phyloP scores from a whole-genome alignment of 257 asterid species.

The Nemophila menziesii region DNA sequence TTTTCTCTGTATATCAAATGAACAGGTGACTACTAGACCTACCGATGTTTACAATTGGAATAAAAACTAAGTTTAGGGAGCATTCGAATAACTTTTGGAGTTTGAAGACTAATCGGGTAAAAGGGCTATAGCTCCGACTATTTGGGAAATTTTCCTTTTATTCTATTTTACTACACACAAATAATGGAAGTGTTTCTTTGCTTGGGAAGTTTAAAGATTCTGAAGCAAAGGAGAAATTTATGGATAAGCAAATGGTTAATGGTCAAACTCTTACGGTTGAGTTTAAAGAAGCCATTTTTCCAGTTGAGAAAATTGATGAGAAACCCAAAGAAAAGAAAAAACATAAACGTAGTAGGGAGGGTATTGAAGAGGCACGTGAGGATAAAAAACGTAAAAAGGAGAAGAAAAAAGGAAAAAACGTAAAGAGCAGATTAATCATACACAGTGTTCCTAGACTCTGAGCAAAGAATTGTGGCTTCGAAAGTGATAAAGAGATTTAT shows the following conservation, averaged over 20 bases:
- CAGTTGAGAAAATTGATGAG: too few species aligned
- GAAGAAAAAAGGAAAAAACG: slow-evolving; percentile 19
- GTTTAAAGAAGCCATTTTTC: slow-evolving; percentile 15
- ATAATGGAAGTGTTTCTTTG: slow-evolving; percentile 13
- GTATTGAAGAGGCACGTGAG: slow-evolving; percentile 19
- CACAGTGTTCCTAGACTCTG: slow-evolving; percentile 85
- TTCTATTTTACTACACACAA: too few species aligned
- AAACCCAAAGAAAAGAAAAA: slow-evolving; percentile 15
- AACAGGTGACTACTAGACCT: too few species aligned
- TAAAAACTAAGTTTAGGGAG: too few species aligned
- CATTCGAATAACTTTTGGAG: too few species aligned
- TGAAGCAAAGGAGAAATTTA: slow-evolving; percentile 17
- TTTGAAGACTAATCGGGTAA: too few species aligned
- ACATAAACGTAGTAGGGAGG: slow-evolving; percentile 5
- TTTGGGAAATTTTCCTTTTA: too few species aligned
- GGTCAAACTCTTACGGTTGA: slow-evolving; percentile 17
- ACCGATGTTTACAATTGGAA: too few species aligned
- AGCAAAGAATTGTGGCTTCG: slow-evolving; percentile 98
- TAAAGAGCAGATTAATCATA: slow-evolving; percentile 14
- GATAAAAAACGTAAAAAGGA: slow-evolving; percentile 28
- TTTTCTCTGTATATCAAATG: too few species aligned
- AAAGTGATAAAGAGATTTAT: slow-evolving; percentile 96
- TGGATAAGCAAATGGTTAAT: slow-evolving; percentile 15
- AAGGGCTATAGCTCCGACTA: too few species aligned
- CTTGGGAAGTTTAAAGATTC: slow-evolving; percentile 15